These are phyloP conservation scores for Sutorius australiensis DNA, from an alignment of 768 basidiomycete species.

Conservation along the genomic window DNA sequence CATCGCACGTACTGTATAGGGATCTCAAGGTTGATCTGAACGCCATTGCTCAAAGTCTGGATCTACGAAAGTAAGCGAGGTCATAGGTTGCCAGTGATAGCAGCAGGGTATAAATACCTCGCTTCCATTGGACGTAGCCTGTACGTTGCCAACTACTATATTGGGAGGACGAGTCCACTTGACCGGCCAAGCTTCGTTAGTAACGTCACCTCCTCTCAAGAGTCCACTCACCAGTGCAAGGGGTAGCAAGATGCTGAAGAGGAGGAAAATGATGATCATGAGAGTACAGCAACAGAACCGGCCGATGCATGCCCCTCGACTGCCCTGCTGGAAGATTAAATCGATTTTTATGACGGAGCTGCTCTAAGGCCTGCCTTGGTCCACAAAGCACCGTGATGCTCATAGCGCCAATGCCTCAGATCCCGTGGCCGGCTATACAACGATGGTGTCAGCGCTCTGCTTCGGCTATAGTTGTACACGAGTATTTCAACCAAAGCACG, in stretches of 20 bases:
- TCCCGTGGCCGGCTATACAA: slow-evolving; percentile 24
- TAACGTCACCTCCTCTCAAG: not conserved
- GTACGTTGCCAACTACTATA: slow-evolving; percentile 51
- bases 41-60: slow-evolving; percentile 38
- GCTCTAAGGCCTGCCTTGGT: slow-evolving; percentile 43
- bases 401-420: slow-evolving; percentile 50
- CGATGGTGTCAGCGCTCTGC: not conserved
- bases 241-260: slow-evolving; percentile 62
- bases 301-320: slow-evolving; percentile 55
- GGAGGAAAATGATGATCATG: slow-evolving; percentile 58
- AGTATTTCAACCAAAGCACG: slow-evolving; percentile 16
- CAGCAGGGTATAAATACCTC: slow-evolving; percentile 36
- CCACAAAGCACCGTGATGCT: slow-evolving; percentile 65
- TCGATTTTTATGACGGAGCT: not conserved
- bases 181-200: slow-evolving; percentile 3
- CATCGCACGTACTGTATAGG: slow-evolving; percentile 54
- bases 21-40: slow-evolving; percentile 60
- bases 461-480: not conserved
- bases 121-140: slow-evolving; percentile 37
- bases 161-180: slow-evolving; percentile 80
- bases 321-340: slow-evolving; percentile 41
- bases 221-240: slow-evolving; percentile 56
- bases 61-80: slow-evolving; percentile 27
- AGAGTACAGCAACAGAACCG: slow-evolving; percentile 76
- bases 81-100: slow-evolving; percentile 14